phyloP scores from a whole-genome alignment of 75 land plant genomes.

The Sequoia sempervirens region DNA sequence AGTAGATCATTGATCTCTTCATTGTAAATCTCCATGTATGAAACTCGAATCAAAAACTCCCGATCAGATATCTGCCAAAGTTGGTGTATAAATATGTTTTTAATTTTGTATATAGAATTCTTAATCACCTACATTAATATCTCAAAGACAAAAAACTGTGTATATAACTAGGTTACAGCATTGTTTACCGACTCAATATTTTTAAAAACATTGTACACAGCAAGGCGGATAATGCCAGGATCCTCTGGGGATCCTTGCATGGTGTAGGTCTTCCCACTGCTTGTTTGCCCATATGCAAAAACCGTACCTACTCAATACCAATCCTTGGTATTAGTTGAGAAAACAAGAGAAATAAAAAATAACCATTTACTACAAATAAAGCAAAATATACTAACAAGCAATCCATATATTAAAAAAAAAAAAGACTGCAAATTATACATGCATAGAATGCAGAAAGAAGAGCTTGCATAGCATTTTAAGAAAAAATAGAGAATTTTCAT shows the following conservation, averaged over 20 bases:
- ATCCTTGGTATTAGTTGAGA: background rate
- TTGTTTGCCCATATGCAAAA: conserved; percentile 99
- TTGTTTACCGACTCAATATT: conserved; percentile 49
- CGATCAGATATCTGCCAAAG: conserved; percentile 53
- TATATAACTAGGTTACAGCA: background rate
- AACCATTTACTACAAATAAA: background rate
- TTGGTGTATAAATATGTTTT: background rate
- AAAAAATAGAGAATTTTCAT: background rate
- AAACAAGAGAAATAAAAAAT: background rate
- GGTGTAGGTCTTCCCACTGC: conserved; percentile 98
- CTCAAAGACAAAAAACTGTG: background rate
- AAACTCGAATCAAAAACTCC: conserved; percentile 92
- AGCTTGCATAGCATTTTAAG: background rate
- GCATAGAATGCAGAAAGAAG: background rate
- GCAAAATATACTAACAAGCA: background rate
- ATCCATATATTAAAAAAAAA: background rate
- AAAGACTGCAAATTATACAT: background rate
- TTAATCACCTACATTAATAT: background rate
- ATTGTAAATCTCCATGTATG: conserved; percentile 99
- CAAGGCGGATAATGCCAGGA: conserved; percentile 76
- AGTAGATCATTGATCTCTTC: conserved; percentile 97
- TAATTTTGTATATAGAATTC: background rate
- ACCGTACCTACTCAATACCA: conserved; percentile 63
- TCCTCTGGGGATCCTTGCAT: conserved; percentile 84
- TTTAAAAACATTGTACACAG: conserved; percentile 69